Conservation (phyloP, 768 basidiomycete genomes). For the Russula vinacea region DNA sequence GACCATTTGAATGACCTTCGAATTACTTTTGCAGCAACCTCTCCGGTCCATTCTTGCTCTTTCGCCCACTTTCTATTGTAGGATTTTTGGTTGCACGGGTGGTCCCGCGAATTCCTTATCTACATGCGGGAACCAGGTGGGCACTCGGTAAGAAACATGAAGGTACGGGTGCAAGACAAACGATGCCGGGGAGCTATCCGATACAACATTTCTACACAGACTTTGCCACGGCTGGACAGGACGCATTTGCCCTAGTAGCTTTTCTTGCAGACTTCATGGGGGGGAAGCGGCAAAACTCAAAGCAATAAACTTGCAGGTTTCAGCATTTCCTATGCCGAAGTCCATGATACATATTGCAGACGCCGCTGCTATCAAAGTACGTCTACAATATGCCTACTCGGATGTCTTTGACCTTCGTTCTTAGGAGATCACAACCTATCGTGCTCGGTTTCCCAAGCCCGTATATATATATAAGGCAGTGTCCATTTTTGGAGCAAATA, state of each 20-base stretch:
- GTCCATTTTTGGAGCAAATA: conserved; percentile 55
- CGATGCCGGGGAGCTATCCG: too few relatives aligned
- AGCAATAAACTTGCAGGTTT: background rate
- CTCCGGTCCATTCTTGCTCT: conserved; percentile 12
- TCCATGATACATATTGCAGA: conserved; percentile 16
- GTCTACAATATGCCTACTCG: background rate
- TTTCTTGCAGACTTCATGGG: background rate
- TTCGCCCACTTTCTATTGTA: background rate
- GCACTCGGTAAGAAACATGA: background rate
- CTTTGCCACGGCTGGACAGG: conserved; percentile 16
- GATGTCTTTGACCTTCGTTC: background rate
- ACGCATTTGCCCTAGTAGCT: conserved; percentile 4
- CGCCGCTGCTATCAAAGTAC: conserved; percentile 20
- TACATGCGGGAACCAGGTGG: background rate
- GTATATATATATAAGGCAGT: conserved; percentile 45
- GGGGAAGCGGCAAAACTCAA: background rate
- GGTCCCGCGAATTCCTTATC: background rate
- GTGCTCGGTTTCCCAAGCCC: conserved; percentile 57
- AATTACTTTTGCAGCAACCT: conserved; percentile 1
- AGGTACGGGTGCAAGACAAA: background rate
- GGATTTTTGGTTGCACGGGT: background rate
- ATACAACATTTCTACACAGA: background rate
- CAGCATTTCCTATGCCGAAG: conserved; percentile 1
- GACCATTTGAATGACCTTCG: background rate
- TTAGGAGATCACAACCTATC: conserved; percentile 50